Base-by-base conservation (phyloP, 2,329 filamentous ascomycete species). In the Pseudocercospora eumusae region DNA sequence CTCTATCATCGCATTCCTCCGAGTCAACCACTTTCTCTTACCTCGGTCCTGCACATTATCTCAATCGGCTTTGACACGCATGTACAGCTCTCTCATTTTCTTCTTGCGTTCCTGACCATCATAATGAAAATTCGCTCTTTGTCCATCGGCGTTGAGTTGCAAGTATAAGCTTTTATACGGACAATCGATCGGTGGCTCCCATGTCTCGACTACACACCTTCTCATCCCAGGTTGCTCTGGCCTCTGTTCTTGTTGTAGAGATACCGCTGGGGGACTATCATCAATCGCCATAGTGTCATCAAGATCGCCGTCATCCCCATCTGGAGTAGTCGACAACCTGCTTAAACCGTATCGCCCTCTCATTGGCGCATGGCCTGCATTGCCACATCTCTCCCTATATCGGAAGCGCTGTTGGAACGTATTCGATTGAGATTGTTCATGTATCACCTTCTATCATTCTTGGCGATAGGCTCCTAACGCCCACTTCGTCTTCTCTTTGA, bases 401-500 rank as follows among this genome's bases (percentile, higher is more conserved):
- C 36, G 36, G 15, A 40, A 40, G 6, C 9, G 36, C 36, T 40
- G 15, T 40, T 40, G 36, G 36, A 40, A 40, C 36, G 36, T 8
- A 40, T 18, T 40, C 36, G 15, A 40, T 40, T 40, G 1, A 40
- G n/a, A 40, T 40, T 40, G 36, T 40, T 40, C 36, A 40, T 40
- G 36, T 40, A 40, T 40, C 36, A 15, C 36, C 36, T 40, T 40
- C 36, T 40, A 40, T 40, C 36, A 40, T 13, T 18, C 36, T 7
- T 40, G 36, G 9, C 36, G 36, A 5, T 40, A 40, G 36, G 18
- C 25, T 50, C 42, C 58, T 47, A 47, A 47, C 61, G 54, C 33
- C 62, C 68, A 56, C 70, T 71, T 20, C 69, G 65, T 60, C 69
- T 63, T 28, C 70, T 56, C 64, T 71, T 71, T 9, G 63, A 63